Evolutionary conservation across 75 land plant species (phyloP), one percentile per base, ranked within the genome.

Genomic region (Pinus taeda): DNA sequence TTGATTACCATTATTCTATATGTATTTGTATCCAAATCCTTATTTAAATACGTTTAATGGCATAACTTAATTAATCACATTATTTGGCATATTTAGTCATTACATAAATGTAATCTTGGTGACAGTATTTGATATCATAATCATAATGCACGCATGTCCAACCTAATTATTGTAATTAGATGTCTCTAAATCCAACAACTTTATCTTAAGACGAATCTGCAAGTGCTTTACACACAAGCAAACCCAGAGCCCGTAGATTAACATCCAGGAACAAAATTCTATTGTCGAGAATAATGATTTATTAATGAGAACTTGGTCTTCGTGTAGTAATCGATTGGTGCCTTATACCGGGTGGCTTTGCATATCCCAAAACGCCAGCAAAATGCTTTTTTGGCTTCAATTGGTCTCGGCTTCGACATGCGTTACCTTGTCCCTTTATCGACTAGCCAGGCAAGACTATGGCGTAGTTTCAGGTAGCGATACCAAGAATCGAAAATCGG

Each of bases 381-480:
- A 76, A 61, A 17, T 95, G 45, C 79, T 92, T 0, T 86, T 85
- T 74, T 87, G 87, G 88, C 81, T 86, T 15, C 96, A 91, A 12
- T 18, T 58, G 15, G 15, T 58, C 0, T 58, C 59, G 0, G 98
- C 95, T 49, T 30, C 75, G 9, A 75, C 90, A 26, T 89, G 88
- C 71, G 78, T 90, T 4, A 80, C 60, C 29, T 84, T 95, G 29
- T 95, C 98, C 13, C 15, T 83, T 67, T 77, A 74, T 60, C 88
- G 88, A 77, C 59, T 58, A 15, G 15, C 59, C 20, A 18, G 59
- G 65, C 93, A 84, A n/a, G 76, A 87, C 72, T 95, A 62, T 57
- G 89, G 90, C 1, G 80, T 76, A 11, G 60, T 60, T 6, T 60
- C 15, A 1, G 79, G 81, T 57, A 59, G 73, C 53, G 92, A 87